Evolutionary conservation across 345 rosid genomes (phyloP).

Genomic region (Sisymbrium irio): DNA sequence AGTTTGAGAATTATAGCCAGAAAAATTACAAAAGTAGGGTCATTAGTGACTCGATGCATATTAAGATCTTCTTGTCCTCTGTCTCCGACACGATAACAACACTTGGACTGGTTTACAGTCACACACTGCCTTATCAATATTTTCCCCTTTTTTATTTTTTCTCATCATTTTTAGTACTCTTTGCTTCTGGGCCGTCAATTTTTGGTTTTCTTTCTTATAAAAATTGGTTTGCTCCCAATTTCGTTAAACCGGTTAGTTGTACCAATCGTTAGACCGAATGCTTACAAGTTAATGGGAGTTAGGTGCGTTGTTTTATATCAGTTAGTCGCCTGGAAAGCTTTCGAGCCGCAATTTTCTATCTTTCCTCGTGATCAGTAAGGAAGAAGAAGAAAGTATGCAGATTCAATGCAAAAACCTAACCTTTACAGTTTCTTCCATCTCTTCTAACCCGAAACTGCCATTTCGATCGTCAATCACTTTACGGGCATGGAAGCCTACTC

Average conservation of each 20-base stretch:
- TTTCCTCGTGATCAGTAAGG: not conserved
- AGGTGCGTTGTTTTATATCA: constrained; percentile 10
- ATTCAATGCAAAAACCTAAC: constrained; percentile 45
- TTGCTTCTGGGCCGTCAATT: constrained; percentile 9
- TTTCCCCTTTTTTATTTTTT: not conserved
- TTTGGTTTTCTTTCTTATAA: not conserved
- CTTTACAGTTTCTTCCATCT: constrained; percentile 27
- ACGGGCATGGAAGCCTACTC: constrained; percentile 17
- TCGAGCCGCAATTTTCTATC: constrained; percentile 9
- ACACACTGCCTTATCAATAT: constrained; percentile 30
- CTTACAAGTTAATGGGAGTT: not conserved
- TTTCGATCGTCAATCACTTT: constrained; percentile 27
- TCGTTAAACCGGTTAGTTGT: not conserved
- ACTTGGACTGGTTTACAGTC: constrained; percentile 13
- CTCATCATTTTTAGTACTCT: not conserved
- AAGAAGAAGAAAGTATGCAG: constrained; percentile 16
- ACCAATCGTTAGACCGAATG: constrained; percentile 10
- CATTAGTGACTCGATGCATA: not conserved
- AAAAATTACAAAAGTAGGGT: not conserved
- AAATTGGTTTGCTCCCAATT: not conserved
- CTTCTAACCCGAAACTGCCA: constrained; percentile 28
- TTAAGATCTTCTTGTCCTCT: constrained; percentile 19
- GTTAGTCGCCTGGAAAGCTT: constrained; percentile 6
- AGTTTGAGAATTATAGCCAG: not conserved
- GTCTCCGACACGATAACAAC: constrained; percentile 16